Evolutionary conservation across 192 early-diverging fungal genomes (phyloP).

Genomic region (Coemansia sp.): DNA sequence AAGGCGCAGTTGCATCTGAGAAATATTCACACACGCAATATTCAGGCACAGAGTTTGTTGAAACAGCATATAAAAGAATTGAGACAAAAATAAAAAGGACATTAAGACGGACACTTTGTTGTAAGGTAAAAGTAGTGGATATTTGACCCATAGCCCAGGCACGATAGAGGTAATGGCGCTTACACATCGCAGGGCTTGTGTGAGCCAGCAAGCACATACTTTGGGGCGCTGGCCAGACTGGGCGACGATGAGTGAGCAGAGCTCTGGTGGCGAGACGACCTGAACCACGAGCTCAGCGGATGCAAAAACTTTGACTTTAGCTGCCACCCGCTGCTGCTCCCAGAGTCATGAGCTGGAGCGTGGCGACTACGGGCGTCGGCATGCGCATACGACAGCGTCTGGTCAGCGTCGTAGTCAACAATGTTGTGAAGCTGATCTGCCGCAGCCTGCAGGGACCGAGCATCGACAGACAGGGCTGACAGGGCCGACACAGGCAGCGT

Average conservation of each 20-base stretch:
- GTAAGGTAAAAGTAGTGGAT: background rate
- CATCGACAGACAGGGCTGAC: background rate
- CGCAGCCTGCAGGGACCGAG: background rate
- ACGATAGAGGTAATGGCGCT: background rate
- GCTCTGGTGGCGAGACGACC: slow-evolving; percentile 38
- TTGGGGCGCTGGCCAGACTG: slow-evolving; percentile 3
- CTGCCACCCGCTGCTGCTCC: slow-evolving; percentile 34
- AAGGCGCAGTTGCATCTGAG: too few relatives aligned
- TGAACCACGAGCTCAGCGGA: slow-evolving; percentile 52
- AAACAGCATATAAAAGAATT: background rate
- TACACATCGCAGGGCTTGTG: background rate
- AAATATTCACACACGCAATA: too few relatives aligned
- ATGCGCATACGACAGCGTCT: slow-evolving; percentile 8
- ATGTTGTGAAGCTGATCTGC: background rate
- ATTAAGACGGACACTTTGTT: background rate
- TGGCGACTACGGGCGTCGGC: background rate
- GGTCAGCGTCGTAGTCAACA: slow-evolving; percentile 9
- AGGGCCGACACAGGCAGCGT: slow-evolving; percentile 2
- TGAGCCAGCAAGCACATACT: slow-evolving; percentile 5
- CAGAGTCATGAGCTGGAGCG: slow-evolving; percentile 3
- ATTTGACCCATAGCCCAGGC: background rate
- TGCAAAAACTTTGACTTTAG: slow-evolving; percentile 45
- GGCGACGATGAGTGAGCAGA: background rate
- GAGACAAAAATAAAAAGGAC: background rate
- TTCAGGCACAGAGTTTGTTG: background rate